Base-by-base conservation (phyloP, 768 basidiomycete species). In the Hygrocybe coccinea region DNA sequence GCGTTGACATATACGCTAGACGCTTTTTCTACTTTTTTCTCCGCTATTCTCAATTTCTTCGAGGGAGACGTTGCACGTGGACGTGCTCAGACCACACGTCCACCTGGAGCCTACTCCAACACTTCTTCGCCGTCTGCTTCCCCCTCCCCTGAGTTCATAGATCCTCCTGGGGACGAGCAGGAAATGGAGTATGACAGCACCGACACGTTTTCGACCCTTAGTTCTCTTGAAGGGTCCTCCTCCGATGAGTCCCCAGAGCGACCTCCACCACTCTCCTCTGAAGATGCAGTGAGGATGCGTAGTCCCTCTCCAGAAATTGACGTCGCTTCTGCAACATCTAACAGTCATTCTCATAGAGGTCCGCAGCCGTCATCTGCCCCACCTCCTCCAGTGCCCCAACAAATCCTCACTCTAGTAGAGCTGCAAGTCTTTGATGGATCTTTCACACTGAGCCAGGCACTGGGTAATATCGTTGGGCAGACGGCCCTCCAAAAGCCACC, bases 391-490 rank as follows among this genome's bases (percentile, higher is more conserved):
- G 43, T 39, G 14, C 19, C 62, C 2, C 50, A 36, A 3, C 62
- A 67, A 29, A 71, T 78, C 4, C 56, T 75, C 15, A 53, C 69
- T 2, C 64, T 83, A 38, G 64, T 78, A 10, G 57, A 59, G 12
- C 56, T 76, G 19, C 78, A 81, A 67, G 46, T 57, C 2, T 71
- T 71, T 24, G 77, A 82, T 50, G 83, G 83, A 0, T 80, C 80
- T 1, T 84, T 80, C 63, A n/a, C 60, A 7, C 56, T 67, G 1
- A 60, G 68, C 33, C 60, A 71, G 2, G 38, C 60, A 0, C 64
- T 81, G 6, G 59, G 59, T 0, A 48, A 9, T 12, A 62, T 83
- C 35, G 68, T 80, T 4, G 79, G 79, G 6, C 51, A 62, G 0
- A 57, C 55, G 0, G 68, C 71, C 1, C 47, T 76, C 3, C 56